Evolutionary conservation across 345 rosid genomes (phyloP).

Genomic region (Camelina neglecta): DNA sequence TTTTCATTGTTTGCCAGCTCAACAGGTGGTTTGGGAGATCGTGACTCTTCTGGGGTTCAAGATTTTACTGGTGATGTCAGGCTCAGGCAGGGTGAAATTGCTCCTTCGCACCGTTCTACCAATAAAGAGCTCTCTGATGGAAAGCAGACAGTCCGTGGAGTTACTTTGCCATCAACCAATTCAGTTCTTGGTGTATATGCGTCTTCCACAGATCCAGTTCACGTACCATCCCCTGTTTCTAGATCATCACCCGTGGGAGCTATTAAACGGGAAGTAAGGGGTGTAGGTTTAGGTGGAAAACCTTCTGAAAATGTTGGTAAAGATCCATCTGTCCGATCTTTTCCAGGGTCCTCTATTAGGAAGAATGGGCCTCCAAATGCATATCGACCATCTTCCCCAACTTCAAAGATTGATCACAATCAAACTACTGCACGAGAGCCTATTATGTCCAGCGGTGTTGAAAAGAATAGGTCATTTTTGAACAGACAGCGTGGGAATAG

Average conservation of each 20-base stretch:
- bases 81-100: slow-evolving; percentile 13
- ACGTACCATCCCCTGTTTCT: slow-evolving; percentile 92
- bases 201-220: slow-evolving; percentile 91
- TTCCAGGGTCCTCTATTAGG: slow-evolving; percentile 55
- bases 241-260: slow-evolving; percentile 81
- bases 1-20: slow-evolving; percentile 21
- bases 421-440: slow-evolving; percentile 56
- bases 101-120: slow-evolving; percentile 13
- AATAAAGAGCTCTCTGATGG: slow-evolving; percentile 23
- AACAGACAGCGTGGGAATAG: slow-evolving; percentile 54
- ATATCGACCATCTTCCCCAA: slow-evolving; percentile 55
- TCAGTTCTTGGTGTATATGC: slow-evolving; percentile 81
- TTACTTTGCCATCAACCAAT: slow-evolving; percentile 56
- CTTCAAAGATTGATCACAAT: slow-evolving; percentile 60
- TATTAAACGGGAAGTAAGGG: slow-evolving; percentile 92
- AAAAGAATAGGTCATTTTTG: slow-evolving; percentile 49
- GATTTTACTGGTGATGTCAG: not conserved
- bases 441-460: slow-evolving; percentile 39
- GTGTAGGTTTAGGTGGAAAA: slow-evolving; percentile 70
- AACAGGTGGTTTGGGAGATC: slow-evolving; percentile 6
- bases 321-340: slow-evolving; percentile 51
- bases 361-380: slow-evolving; percentile 62
- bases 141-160: slow-evolving; percentile 26
- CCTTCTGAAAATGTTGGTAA: slow-evolving; percentile 57
- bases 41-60: not conserved